Evolutionary conservation across 2,329 filamentous ascomycete species (phyloP).

Genomic region (Leptosphaerulina australis): DNA sequence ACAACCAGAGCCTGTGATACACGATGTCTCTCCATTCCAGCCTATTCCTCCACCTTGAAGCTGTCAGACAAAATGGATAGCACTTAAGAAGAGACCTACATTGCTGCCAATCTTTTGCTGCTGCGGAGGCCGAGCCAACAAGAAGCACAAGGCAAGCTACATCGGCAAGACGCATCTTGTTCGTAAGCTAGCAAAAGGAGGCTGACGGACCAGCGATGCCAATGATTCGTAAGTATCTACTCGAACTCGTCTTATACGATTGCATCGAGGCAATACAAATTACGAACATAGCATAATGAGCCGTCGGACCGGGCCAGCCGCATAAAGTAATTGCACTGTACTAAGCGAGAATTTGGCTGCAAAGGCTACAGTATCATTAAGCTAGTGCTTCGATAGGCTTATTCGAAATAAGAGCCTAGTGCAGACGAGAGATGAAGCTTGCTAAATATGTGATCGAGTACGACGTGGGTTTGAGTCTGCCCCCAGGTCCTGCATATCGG

Average conservation of each 20-base stretch:
- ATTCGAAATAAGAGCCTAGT: neutral
- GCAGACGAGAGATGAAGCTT: neutral
- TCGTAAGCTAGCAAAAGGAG: neutral
- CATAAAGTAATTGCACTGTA: conserved; percentile 17
- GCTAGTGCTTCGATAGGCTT: neutral
- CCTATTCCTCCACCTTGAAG: conserved; percentile 37
- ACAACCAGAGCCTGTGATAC: conserved; percentile 35
- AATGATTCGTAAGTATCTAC: neutral
- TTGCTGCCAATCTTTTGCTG: conserved; percentile 43
- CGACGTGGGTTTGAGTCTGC: neutral
- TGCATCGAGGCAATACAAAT: neutral
- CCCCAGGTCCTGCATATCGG: no score
- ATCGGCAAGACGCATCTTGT: conserved; percentile 32
- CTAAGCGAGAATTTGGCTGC: conserved; percentile 3
- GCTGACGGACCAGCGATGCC: neutral
- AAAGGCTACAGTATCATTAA: neutral
- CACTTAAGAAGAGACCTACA: conserved; percentile 25
- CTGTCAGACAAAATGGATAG: neutral
- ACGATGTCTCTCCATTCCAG: conserved; percentile 36
- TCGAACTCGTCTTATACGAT: conserved; percentile 5
- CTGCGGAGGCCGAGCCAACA: conserved; percentile 31
- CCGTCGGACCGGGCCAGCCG: conserved; percentile 16
- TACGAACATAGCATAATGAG: neutral
- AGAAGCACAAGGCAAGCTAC: conserved; percentile 31
- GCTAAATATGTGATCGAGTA: neutral